phyloP scores from a whole-genome alignment of 1,284 basidiomycete genomes.

The Thecaphora frezii region DNA sequence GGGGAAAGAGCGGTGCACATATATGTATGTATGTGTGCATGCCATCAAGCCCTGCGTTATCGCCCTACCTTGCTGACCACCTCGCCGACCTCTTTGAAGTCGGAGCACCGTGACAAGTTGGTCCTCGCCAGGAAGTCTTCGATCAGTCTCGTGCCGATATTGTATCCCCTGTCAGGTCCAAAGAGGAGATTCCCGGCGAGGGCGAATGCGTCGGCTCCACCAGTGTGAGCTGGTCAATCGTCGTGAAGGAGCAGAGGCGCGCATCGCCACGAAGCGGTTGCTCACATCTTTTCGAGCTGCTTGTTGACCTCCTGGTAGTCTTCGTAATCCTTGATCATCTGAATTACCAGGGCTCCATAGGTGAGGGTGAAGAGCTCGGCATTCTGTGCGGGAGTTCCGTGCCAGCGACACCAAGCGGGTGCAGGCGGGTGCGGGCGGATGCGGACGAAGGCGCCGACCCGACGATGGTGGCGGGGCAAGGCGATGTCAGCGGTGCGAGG shows the following conservation, averaged over 20 bases:
- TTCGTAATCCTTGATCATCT: slow-evolving; percentile 98
- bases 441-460: too few relatives aligned
- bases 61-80: slow-evolving; percentile 50
- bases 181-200: too few relatives aligned
- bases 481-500: background rate
- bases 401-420: background rate
- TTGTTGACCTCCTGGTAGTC: slow-evolving; percentile 82
- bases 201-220: too few relatives aligned
- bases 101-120: slow-evolving; percentile 68
- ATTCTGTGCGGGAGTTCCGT: slow-evolving; percentile 62
- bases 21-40: too few relatives aligned
- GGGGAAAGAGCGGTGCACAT: background rate
- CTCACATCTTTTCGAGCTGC: slow-evolving; percentile 68
- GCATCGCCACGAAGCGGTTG: background rate
- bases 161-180: slow-evolving; percentile 78
- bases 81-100: slow-evolving; percentile 81
- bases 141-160: slow-evolving; percentile 92
- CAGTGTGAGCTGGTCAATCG: background rate
- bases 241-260: too few relatives aligned
- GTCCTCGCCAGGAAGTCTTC: slow-evolving; percentile 96
- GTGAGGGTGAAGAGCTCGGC: slow-evolving; percentile 95
- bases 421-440: background rate
- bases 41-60: too few relatives aligned
- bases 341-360: slow-evolving; percentile 95
- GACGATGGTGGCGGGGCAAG: background rate